Base-by-base conservation (phyloP, 768 basidiomycete genomes). In the Tremella fuciformis region DNA sequence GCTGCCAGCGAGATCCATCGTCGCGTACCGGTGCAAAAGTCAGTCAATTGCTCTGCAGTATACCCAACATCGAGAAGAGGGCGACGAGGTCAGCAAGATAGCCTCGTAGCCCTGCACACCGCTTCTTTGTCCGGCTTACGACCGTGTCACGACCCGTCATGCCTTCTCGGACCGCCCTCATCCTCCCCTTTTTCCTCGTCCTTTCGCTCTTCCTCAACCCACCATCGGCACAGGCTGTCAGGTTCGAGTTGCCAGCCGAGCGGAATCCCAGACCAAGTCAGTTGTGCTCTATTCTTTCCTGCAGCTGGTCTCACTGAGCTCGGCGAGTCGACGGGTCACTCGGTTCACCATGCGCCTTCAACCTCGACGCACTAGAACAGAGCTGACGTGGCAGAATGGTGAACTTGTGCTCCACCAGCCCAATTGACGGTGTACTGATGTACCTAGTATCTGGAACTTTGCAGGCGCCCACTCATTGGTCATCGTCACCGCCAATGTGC, bases 401-500 rank as follows among this genome's bases (percentile, higher is more conserved):
- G 55, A 54, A 62, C 64, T 50, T 34, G 4, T 6, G 29, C 29
- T 34, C 15, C 1, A n/a, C 1, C 42, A 8, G 29, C 8, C 22
- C 19, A 56, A 21, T 3, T 4, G 16, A 15, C 26, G 25, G 50
- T 34, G 26, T n/a, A 9, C n/a, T 59, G 37, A 53, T 34, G 29
- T 6, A 6, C 6, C 4, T 91, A 97, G 94, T 78, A 86, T 98
- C 57, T 99, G 96, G 96, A 96, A 99, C 75, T 81, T 87, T 21
- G 94, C 86, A 8, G 88, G 92, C 70, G 79, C 82, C 6, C 86
- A 91, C 68, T 83, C 89, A 6, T 86, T 98, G 37, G 90, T 97
- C 73, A 90, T 99, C 68, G 91, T 96, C 65, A 97, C 94, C 0
- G 92, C 94, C 44, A 94, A 96, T 73, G 87, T 94, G 26, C 86